phyloP scores from a whole-genome alignment of 345 rosid species.

The Arabis hirsuta region DNA sequence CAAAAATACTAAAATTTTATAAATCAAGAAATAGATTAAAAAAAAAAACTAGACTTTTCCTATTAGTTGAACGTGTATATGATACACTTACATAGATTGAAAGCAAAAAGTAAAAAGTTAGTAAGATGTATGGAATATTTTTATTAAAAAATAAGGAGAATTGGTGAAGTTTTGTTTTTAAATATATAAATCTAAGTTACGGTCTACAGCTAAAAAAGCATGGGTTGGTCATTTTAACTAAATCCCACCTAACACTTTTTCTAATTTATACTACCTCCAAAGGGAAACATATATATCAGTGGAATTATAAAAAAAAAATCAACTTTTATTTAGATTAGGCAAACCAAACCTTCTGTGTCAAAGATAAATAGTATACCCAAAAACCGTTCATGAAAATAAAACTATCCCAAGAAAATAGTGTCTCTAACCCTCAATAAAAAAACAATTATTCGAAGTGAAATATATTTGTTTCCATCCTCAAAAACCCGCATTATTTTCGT shows the following conservation, averaged over 20 bases:
- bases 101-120: conserved; percentile 4
- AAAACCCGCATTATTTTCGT: conserved; percentile 1
- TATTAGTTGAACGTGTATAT: background rate
- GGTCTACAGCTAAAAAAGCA: conserved; percentile 34
- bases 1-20: background rate
- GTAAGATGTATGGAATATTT: background rate
- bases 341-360: conserved; percentile 17
- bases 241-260: conserved; percentile 37
- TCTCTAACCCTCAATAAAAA: background rate
- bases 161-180: conserved; percentile 1
- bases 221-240: conserved; percentile 31
- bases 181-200: conserved; percentile 16
- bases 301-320: background rate
- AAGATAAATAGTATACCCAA: background rate
- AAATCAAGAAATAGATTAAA: conserved; percentile 16
- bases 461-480: conserved; percentile 32
- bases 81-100: conserved; percentile 16
- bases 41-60: background rate
- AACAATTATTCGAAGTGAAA: background rate
- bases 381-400: background rate
- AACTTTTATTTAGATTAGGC: conserved; percentile 13
- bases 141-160: background rate
- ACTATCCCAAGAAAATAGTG: background rate
- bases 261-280: conserved; percentile 20
- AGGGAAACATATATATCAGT: background rate